Percentiles rank a stretch among this genome's conserved stretches.
phyloP scores from a whole-genome alignment of 495 filamentous ascomycete species.

The Penicillium cataractarum region DNA sequence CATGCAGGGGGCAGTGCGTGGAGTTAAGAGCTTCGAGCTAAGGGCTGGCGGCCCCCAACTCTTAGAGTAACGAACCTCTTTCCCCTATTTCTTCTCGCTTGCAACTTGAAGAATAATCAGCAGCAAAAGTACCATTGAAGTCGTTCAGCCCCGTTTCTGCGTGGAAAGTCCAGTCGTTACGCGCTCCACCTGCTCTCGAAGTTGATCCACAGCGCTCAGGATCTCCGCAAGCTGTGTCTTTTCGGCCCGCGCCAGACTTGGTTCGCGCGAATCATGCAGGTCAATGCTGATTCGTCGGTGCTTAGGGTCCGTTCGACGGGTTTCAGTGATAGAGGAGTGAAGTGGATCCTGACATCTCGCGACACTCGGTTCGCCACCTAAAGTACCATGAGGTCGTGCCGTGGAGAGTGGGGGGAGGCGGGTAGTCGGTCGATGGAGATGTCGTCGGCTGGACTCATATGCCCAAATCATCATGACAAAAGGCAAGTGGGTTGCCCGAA shows the following conservation, averaged over 20 bases:
- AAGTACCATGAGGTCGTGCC: slow-evolving; percentile 29
- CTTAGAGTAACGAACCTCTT: background rate
- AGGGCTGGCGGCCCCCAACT: slow-evolving; percentile 8
- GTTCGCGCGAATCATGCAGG: slow-evolving; percentile 28
- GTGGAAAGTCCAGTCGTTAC: slow-evolving; percentile 31
- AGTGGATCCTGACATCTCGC: slow-evolving; percentile 37
- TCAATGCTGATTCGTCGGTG: slow-evolving; percentile 27
- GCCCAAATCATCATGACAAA: slow-evolving; percentile 64
- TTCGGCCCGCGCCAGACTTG: slow-evolving; percentile 24
- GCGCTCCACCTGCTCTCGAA: slow-evolving; percentile 46
- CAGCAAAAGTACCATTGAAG: background rate
- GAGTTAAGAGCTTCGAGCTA: slow-evolving; percentile 19
- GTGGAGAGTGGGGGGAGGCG: slow-evolving; percentile 29
- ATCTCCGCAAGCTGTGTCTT: slow-evolving; percentile 36
- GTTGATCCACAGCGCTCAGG: slow-evolving; percentile 45
- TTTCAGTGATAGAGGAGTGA: slow-evolving; percentile 33
- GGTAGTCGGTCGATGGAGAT: slow-evolving; percentile 31
- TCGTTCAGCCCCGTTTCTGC: slow-evolving; percentile 22
- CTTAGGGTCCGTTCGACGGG: slow-evolving; percentile 24
- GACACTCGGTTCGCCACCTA: slow-evolving; percentile 31
- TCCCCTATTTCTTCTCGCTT: slow-evolving; percentile 8
- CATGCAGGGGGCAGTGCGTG: slow-evolving; percentile 27
- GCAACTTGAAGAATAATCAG: background rate
- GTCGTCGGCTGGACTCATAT: slow-evolving; percentile 55
- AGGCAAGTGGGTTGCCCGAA: slow-evolving; percentile 73